Evolutionary conservation across 208 protist species (phyloP).

Genomic region (Trypanosoma platydactyli): DNA sequence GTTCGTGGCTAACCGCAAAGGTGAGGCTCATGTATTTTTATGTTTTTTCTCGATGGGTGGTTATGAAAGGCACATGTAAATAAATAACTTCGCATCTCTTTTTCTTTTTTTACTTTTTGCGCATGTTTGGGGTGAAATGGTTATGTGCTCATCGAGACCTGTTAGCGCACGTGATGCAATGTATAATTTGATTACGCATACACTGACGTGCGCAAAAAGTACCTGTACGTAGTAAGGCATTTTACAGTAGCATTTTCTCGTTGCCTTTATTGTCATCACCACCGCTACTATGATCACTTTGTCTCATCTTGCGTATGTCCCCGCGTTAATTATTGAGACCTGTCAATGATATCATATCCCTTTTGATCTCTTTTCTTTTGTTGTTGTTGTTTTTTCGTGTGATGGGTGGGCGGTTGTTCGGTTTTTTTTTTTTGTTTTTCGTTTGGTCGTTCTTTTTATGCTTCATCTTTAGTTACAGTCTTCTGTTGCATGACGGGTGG

Average conservation of each 20-base stretch:
- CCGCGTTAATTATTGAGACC: too few relatives aligned
- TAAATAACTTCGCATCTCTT: background rate
- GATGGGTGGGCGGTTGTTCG: background rate
- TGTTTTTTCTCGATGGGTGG: slow-evolving; percentile 63
- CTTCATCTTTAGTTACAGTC: background rate
- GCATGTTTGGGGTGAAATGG: background rate
- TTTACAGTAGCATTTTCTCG: too few relatives aligned
- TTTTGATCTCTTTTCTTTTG: background rate
- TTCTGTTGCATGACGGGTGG: background rate
- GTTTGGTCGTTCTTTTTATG: slow-evolving; percentile 6
- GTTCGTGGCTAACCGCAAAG: slow-evolving; percentile 59
- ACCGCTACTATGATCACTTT: too few relatives aligned
- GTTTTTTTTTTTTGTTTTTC: background rate
- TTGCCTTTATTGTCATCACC: too few relatives aligned
- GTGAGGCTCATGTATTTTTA: slow-evolving; percentile 72
- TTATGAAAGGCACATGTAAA: slow-evolving; percentile 20
- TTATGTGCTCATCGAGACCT: background rate
- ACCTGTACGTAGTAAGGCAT: too few relatives aligned
- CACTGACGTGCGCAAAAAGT: too few relatives aligned
- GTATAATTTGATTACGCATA: too few relatives aligned
- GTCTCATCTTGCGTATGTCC: too few relatives aligned
- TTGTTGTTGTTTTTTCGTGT: background rate
- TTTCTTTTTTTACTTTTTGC: background rate
- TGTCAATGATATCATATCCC: background rate
- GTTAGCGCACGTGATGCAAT: too few relatives aligned